These are phyloP conservation scores for Syzygium oleosum DNA, from an alignment of 345 rosid genomes.

Conservation along the genomic window DNA sequence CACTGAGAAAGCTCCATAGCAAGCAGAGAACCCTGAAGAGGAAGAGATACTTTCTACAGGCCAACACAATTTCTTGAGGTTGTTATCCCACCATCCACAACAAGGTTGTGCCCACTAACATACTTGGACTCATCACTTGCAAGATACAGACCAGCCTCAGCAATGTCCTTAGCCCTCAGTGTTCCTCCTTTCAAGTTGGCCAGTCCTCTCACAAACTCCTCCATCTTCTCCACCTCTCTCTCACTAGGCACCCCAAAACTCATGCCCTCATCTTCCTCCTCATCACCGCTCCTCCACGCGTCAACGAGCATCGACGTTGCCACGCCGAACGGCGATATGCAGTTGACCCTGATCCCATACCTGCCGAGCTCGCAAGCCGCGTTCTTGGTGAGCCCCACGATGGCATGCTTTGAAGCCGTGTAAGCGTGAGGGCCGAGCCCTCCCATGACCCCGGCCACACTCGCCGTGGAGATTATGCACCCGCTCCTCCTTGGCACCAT, in stretches of 20 bases:
- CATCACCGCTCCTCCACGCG: conserved; percentile 46
- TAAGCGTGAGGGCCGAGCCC: conserved; percentile 88
- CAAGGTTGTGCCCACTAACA: conserved; percentile 82
- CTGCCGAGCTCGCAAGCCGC: conserved; percentile 70
- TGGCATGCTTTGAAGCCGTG: conserved; percentile 84
- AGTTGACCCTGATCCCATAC: conserved; percentile 70
- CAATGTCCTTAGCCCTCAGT: conserved; percentile 54
- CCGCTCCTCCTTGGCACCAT: conserved; percentile 56
- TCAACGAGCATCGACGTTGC: conserved; percentile 70
- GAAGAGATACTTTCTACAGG: conserved; percentile 21
- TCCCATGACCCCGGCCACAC: conserved; percentile 80
- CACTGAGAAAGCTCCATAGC: background rate
- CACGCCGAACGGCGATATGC: conserved; percentile 85
- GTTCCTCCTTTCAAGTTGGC: conserved; percentile 56
- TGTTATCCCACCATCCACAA: conserved; percentile 81
- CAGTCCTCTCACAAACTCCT: conserved; percentile 57
- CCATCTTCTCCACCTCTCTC: conserved; percentile 50
- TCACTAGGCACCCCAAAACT: conserved; percentile 17
- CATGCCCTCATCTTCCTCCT: conserved; percentile 22
- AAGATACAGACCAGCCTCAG: conserved; percentile 75
- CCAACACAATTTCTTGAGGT: conserved; percentile 72
- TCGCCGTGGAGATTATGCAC: conserved; percentile 63
- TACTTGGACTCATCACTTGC: conserved; percentile 83
- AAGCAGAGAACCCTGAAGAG: background rate
- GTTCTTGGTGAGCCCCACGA: conserved; percentile 73